Evolutionary conservation across 352 stramenopile genomes (phyloP).

Genomic region (Phytophthora rubi): DNA sequence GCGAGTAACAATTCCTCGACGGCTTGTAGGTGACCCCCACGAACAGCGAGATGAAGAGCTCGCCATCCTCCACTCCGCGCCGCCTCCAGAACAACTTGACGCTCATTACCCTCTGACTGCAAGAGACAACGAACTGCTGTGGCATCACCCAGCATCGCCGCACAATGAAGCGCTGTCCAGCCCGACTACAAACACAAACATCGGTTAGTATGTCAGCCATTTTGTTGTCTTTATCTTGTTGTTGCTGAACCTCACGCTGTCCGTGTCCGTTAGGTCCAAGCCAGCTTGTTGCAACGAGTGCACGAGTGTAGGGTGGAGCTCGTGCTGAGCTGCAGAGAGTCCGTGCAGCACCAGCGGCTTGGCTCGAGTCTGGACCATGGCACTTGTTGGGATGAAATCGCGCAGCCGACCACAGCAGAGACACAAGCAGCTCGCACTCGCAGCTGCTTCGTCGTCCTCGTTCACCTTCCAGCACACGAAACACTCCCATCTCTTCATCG

Average conservation of each 20-base stretch:
- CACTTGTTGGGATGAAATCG: slow-evolving; percentile 37
- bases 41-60: slow-evolving; percentile 47
- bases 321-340: slow-evolving; percentile 28
- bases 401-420: slow-evolving; percentile 37
- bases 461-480: slow-evolving; percentile 55
- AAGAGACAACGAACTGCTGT: slow-evolving; percentile 35
- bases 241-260: slow-evolving; percentile 30
- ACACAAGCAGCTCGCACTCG: slow-evolving; percentile 14
- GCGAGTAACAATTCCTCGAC: slow-evolving; percentile 47
- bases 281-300: slow-evolving; percentile 20
- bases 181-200: slow-evolving; percentile 1
- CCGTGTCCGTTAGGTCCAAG: slow-evolving; percentile 35
- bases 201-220: not conserved
- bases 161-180: slow-evolving; percentile 48
- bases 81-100: slow-evolving; percentile 13
- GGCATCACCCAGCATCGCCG: slow-evolving; percentile 37
- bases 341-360: slow-evolving; percentile 46
- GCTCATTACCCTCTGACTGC: not conserved
- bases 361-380: slow-evolving; percentile 14
- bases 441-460: slow-evolving; percentile 13
- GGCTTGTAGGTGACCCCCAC: slow-evolving; percentile 27
- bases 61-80: slow-evolving; percentile 39
- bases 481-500: slow-evolving; percentile 41
- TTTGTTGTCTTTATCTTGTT: too few relatives aligned
- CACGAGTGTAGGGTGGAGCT: slow-evolving; percentile 36